Conservation (phyloP, 2,329 filamentous ascomycete genomes). For the Fusarium floridanum region DNA sequence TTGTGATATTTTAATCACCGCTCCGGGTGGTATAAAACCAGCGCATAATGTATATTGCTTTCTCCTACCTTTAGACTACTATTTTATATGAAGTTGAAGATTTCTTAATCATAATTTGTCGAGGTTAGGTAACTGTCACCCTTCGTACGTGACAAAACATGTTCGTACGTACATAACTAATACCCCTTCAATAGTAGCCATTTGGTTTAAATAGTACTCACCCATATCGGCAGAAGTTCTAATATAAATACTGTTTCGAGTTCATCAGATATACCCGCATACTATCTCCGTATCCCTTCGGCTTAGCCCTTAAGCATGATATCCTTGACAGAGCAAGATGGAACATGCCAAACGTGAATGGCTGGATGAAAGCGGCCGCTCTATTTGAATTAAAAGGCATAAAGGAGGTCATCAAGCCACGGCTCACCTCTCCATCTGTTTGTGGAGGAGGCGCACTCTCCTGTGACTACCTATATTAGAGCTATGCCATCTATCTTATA, state of each 20-base stretch:
- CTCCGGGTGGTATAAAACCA: no score
- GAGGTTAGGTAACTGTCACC: neutral
- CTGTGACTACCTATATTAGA: neutral
- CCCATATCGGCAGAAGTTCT: neutral
- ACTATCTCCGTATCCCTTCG: neutral
- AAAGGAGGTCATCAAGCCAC: neutral
- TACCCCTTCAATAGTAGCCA: neutral
- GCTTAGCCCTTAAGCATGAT: neutral
- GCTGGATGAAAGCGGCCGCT: neutral
- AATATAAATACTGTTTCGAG: neutral
- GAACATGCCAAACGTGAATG: neutral
- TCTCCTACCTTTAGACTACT: no score
- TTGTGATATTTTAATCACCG: no score
- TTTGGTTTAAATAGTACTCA: neutral
- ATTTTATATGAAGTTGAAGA: no score
- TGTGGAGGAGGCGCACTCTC: neutral
- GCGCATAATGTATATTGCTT: no score
- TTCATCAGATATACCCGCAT: neutral
- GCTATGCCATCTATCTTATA: neutral
- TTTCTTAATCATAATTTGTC: neutral
- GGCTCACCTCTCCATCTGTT: neutral
- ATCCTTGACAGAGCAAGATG: neutral
- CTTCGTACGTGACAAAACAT: neutral
- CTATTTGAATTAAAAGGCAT: neutral
- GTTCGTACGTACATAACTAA: neutral